Percentiles rank a stretch among this genome's conserved stretches.
Evolutionary conservation across 2,329 filamentous ascomycete species (phyloP).

Genomic region (Fonsecaea monophora): DNA sequence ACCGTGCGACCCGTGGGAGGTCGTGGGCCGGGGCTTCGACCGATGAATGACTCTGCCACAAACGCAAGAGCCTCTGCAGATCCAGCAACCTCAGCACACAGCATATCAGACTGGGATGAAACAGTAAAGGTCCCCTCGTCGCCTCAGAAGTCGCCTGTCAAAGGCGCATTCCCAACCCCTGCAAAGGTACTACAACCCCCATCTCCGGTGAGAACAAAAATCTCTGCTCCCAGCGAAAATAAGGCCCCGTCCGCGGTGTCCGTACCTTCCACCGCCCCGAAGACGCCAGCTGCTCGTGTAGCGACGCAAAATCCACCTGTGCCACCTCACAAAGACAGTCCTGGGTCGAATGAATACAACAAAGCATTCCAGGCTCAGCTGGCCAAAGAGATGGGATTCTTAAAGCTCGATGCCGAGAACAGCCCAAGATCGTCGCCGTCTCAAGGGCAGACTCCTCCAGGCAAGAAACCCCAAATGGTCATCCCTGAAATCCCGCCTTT

Average conservation of each 20-base stretch:
- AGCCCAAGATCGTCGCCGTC: constrained; percentile 36
- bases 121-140: constrained; percentile 57
- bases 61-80: constrained; percentile 72
- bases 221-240: background rate
- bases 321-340: constrained; percentile 45
- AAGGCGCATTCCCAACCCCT: constrained; percentile 61
- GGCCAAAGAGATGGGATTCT: constrained; percentile 50
- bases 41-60: constrained; percentile 80
- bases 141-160: constrained; percentile 65
- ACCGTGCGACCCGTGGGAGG: constrained; percentile 83
- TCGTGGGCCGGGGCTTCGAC: constrained; percentile 68
- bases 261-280: constrained; percentile 48
- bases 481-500: constrained; percentile 47
- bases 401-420: constrained; percentile 45
- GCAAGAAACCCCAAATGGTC: constrained; percentile 43
- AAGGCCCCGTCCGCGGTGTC: background rate
- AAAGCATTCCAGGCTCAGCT: constrained; percentile 51
- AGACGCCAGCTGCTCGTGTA: constrained; percentile 54
- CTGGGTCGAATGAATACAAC: constrained; percentile 50
- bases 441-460: constrained; percentile 29
- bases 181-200: constrained; percentile 58
- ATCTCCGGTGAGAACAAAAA: constrained; percentile 51
- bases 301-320: constrained; percentile 48
- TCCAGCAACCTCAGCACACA: constrained; percentile 49
- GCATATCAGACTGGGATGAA: constrained; percentile 45